Conservation (phyloP, 176 grass and related monocot species). For the Eremochloa ophiuroides region DNA sequence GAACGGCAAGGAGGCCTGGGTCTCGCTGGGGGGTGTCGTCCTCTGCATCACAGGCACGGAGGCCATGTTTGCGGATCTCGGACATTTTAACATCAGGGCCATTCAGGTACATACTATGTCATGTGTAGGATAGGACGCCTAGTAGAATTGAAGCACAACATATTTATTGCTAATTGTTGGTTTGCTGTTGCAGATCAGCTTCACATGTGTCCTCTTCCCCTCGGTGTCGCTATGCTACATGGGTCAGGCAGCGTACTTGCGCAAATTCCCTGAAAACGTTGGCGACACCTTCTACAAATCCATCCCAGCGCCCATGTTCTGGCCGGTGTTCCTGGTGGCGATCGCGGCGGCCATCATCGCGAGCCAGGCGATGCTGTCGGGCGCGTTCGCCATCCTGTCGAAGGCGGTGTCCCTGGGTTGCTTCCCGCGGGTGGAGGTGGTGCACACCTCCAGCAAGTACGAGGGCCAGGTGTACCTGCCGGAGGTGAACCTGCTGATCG, state of each 20-base stretch:
- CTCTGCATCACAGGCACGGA: slow-evolving; percentile 62
- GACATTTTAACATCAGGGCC: slow-evolving; percentile 59
- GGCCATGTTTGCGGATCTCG: slow-evolving; percentile 68
- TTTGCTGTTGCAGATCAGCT: slow-evolving; percentile 47
- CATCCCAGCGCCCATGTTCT: slow-evolving; percentile 61
- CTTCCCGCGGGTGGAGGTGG: slow-evolving; percentile 61
- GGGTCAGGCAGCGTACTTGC: slow-evolving; percentile 65
- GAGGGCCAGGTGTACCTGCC: slow-evolving; percentile 74
- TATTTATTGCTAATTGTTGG: background rate
- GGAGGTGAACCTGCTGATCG: slow-evolving; percentile 58
- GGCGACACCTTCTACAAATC: slow-evolving; percentile 55
- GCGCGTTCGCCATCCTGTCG: slow-evolving; percentile 57
- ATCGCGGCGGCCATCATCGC: slow-evolving; percentile 60
- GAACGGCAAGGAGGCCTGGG: slow-evolving; percentile 59
- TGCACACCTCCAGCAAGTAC: slow-evolving; percentile 65
- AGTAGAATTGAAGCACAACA: no score
- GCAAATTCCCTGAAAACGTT: slow-evolving; percentile 29
- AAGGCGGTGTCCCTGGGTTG: slow-evolving; percentile 55
- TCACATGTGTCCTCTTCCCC: slow-evolving; percentile 39
- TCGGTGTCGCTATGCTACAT: slow-evolving; percentile 55
- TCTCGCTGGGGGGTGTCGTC: slow-evolving; percentile 59
- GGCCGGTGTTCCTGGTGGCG: slow-evolving; percentile 62
- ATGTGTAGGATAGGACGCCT: background rate
- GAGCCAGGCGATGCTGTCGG: slow-evolving; percentile 68
- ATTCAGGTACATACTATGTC: slow-evolving; percentile 33